Evolutionary conservation across 768 basidiomycete species (phyloP), one percentile per base, ranked within the genome.

Genomic region (Kwoniella botswanensis): DNA sequence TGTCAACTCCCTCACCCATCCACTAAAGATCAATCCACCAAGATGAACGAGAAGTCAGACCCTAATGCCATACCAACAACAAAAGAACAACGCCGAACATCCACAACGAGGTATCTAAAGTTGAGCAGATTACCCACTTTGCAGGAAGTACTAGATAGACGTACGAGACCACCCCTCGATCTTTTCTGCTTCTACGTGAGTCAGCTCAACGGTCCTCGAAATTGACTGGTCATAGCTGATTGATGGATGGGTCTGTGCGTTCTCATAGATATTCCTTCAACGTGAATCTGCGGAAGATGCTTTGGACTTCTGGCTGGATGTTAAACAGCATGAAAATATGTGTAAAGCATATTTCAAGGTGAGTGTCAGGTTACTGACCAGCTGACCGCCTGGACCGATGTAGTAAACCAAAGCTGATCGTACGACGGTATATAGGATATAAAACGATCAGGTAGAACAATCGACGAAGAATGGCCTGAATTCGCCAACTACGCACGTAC

Each of bases 391-490:
- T 26, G 26, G 26, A 26, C 26, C 26, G 26, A 26, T 26, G 26
- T 26, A 26, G 26, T 26, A 26, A 26, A 26, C 26, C 26, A 26
- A 26, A 26, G 26, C 26, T 26, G 26, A 26, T 26, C 26, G 4
- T 26, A 26, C 26, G 26, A 26, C 26, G 26, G 26, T 26, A 26
- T 26, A 26, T 63, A 84, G 87, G 97, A 98, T 84, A 90, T 99
- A 64, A 91, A 93, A 79, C 94, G 95, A 85, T 94, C 94, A 0
- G 94, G 95, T 2, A 89, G 92, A 29, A 89, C 91, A 13, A 92
- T 99, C 82, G 92, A 91, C 82, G 92, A 98, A 18, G 97, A 98
- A 82, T 99, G 97, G 97, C 97, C 97, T 5, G 93, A 97, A 83
- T 98, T 96, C 79, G 95, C 93, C 90, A 91, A 94, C 73, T 93